Base-by-base conservation (phyloP, 163 green algal species). In the Chlamydomonas reinhardtii region DNA sequence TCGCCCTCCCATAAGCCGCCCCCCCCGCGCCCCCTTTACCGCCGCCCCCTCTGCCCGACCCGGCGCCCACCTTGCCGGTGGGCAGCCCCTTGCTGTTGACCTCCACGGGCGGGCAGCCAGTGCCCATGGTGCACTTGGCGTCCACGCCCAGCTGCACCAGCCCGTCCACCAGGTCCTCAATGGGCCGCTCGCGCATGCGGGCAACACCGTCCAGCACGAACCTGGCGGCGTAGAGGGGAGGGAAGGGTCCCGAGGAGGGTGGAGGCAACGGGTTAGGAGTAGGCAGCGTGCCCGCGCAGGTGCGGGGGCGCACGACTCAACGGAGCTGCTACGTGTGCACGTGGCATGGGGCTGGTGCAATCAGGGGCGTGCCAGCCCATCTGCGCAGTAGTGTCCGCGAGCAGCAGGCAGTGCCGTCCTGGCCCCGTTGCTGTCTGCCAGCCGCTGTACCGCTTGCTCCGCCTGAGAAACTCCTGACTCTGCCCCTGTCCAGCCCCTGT, bases 121-220 rank as follows among this genome's bases (percentile, higher is more conserved):
- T 99, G 76, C 96, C 97, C 73, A 98, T 39, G 29, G 93, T 98
- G 91, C 97, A 99, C 64, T 92, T 89, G 0, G 95, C 97, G 54
- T 99, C 93, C 64, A 99, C 97, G 14, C 97, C 98, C 73, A 99
- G 96, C 95, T 99, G 96, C 85, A 93, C 87, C 83, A 99, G 93
- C 11, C 97, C 98, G 56, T 98, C 96, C 74, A 99, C 96, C 64
- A 99, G 91, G 86, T 99, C 96, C 82, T 95, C 81, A 83, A 99
- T 99, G 34, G 97, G 97, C 62, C 98, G 92, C 94, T 99, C 97
- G 20, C 98, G 91, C 98, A 99, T 99, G 89, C 98, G 94, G 22
- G 95, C 86, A 20, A 99, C 94, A 73, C 98, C 98, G 86, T 99
- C 97, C 73, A 99, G 91, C 80, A 98, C 93, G 89, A 98, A 99